phyloP scores from a whole-genome alignment of 495 filamentous ascomycete genomes.

The Aspergillus coremiiformis region DNA sequence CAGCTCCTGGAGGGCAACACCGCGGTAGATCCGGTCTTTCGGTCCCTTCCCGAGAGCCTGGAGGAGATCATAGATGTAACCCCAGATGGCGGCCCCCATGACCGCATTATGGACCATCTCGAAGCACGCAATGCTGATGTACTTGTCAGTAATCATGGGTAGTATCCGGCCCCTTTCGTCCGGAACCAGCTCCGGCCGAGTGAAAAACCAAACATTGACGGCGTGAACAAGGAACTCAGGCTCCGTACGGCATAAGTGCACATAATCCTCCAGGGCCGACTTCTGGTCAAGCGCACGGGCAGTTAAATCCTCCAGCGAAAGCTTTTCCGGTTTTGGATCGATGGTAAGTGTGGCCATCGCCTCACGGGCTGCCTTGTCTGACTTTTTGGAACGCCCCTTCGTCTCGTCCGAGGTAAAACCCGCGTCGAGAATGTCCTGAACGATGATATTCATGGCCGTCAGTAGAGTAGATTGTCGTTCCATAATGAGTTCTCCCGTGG shows the following conservation, averaged over 20 bases:
- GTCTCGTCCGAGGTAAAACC: slow-evolving; percentile 13
- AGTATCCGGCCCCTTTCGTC: slow-evolving; percentile 27
- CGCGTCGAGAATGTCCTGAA: slow-evolving; percentile 29
- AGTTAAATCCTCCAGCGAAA: slow-evolving; percentile 3
- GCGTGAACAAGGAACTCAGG: slow-evolving; percentile 23
- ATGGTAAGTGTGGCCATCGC: neutral
- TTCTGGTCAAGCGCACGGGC: slow-evolving; percentile 14
- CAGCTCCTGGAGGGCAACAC: slow-evolving; percentile 29
- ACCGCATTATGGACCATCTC: slow-evolving; percentile 28
- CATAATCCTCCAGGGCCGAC: slow-evolving; percentile 13
- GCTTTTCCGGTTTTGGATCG: neutral
- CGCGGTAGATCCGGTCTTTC: slow-evolving; percentile 15
- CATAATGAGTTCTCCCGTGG: slow-evolving; percentile 26
- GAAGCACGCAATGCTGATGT: slow-evolving; percentile 26
- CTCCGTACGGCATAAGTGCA: slow-evolving; percentile 21
- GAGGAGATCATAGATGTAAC: slow-evolving; percentile 28
- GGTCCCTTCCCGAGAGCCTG: slow-evolving; percentile 8
- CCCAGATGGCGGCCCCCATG: slow-evolving; percentile 25
- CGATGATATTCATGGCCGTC: slow-evolving; percentile 15
- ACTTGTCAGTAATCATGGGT: slow-evolving; percentile 22
- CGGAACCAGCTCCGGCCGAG: slow-evolving; percentile 24
- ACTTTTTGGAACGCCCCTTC: slow-evolving; percentile 13
- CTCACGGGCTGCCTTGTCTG: slow-evolving; percentile 1
- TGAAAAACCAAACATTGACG: slow-evolving; percentile 27
- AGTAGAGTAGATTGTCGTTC: slow-evolving; percentile 18